These are phyloP conservation scores for Macrolepiota albuminosa DNA, from an alignment of 768 basidiomycete genomes.

Conservation along the genomic window DNA sequence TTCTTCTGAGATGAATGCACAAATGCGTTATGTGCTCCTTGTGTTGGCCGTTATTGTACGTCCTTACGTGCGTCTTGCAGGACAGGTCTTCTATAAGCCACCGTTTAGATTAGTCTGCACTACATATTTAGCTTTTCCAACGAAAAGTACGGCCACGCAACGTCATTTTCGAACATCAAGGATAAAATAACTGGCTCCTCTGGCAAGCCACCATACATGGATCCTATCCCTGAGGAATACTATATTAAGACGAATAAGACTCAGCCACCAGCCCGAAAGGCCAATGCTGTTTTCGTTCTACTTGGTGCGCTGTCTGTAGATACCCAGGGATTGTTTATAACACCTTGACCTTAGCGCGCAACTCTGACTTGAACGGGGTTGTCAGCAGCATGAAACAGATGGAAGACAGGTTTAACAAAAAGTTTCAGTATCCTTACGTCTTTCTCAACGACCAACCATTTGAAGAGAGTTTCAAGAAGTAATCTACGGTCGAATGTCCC, in stretches of 20 bases:
- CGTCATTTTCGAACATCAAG: conserved; percentile 44
- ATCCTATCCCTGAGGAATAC: conserved; percentile 57
- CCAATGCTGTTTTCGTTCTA: conserved; percentile 81
- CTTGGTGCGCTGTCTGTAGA: conserved; percentile 37
- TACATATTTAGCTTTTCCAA: conserved; percentile 64
- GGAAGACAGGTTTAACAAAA: conserved; percentile 90
- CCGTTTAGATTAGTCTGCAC: conserved; percentile 46
- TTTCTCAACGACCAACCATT: conserved; percentile 85
- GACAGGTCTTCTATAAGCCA: background rate
- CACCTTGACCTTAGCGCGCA: conserved; percentile 38
- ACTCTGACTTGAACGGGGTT: conserved; percentile 56
- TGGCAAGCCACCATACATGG: conserved; percentile 44
- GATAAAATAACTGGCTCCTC: conserved; percentile 26
- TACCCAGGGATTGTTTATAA: background rate
- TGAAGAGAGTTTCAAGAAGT: conserved; percentile 67
- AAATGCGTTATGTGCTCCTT: conserved; percentile 50
- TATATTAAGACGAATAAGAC: conserved; percentile 36
- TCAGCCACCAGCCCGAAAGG: conserved; percentile 48
- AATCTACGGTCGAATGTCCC: background rate
- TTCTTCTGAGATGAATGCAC: conserved; percentile 44
- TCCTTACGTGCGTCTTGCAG: conserved; percentile 1
- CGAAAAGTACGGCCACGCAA: conserved; percentile 57
- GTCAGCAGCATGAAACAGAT: conserved; percentile 66
- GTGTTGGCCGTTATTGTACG: conserved; percentile 43
- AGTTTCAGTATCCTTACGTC: conserved; percentile 79